Evolutionary conservation across 73 alveolate species (phyloP).

Genomic region (Blepharisma stoltei): DNA sequence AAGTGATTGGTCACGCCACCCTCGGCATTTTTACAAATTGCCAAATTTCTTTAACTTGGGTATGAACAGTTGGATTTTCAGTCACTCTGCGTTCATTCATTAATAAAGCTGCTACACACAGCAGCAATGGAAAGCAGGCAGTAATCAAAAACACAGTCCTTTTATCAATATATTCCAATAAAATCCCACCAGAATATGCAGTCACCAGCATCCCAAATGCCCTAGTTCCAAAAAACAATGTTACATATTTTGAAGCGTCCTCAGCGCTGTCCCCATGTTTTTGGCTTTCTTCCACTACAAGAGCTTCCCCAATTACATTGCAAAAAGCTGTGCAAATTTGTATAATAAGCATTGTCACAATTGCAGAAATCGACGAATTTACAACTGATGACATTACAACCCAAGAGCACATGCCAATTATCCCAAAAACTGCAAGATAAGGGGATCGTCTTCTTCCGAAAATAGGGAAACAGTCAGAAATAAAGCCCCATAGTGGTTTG

Average conservation of each 20-base stretch:
- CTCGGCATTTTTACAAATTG: constrained; percentile 36
- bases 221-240: constrained; percentile 50
- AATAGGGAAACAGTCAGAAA: constrained; percentile 83
- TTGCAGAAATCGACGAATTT: constrained; percentile 8
- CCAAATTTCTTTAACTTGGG: constrained; percentile 33
- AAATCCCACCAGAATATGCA: constrained; percentile 41
- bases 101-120: constrained; percentile 21
- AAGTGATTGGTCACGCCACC: constrained; percentile 48
- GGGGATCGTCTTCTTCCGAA: constrained; percentile 75
- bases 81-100: not conserved
- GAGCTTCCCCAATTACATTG: constrained; percentile 76
- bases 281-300: constrained; percentile 64
- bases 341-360: constrained; percentile 31
- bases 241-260: constrained; percentile 42
- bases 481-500: constrained; percentile 91
- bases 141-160: constrained; percentile 46
- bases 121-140: constrained; percentile 39
- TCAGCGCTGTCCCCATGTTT: constrained; percentile 20
- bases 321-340: constrained; percentile 48
- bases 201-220: constrained; percentile 37
- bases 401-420: constrained; percentile 67
- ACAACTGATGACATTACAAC: constrained; percentile 46
- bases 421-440: constrained; percentile 73
- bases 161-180: constrained; percentile 32
- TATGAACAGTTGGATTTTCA: constrained; percentile 16